Conservation (phyloP, 345 rosid species). For the Murraya koenigii region DNA sequence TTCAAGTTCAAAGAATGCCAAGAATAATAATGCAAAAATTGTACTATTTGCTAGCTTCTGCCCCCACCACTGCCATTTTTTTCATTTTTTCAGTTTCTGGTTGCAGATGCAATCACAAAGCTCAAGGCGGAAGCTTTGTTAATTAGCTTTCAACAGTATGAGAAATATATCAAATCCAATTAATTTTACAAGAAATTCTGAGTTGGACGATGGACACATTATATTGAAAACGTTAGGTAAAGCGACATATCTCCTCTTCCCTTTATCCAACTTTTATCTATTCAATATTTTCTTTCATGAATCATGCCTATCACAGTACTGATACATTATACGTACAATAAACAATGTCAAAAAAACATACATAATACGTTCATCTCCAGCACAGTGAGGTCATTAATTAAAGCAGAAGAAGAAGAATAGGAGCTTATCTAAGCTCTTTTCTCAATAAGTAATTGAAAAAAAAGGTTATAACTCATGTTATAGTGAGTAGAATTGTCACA, state of each 20-base stretch:
- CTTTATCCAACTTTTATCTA: not conserved
- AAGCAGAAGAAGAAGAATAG: not conserved
- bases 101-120: not conserved
- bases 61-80: not conserved
- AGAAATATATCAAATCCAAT: not conserved
- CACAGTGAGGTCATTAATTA: not conserved
- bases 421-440: not conserved
- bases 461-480: not conserved
- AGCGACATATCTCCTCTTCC: not conserved
- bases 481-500: not conserved
- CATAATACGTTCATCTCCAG: not conserved
- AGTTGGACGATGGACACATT: not conserved
- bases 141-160: not conserved
- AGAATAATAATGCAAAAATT: not conserved
- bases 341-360: not conserved
- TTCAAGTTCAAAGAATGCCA: slow-evolving; percentile 7
- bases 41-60: not conserved
- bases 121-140: not conserved
- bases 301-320: not conserved
- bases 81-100: not conserved
- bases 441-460: not conserved
- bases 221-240: slow-evolving; percentile 23
- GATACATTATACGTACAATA: too few relatives aligned
- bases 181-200: not conserved
- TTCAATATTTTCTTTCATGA: not conserved